Percentiles rank a stretch among this genome's conserved stretches.
These are phyloP conservation scores for Hypoxylon fragiforme DNA, from an alignment of 495 filamentous ascomycete species.

Conservation along the genomic window DNA sequence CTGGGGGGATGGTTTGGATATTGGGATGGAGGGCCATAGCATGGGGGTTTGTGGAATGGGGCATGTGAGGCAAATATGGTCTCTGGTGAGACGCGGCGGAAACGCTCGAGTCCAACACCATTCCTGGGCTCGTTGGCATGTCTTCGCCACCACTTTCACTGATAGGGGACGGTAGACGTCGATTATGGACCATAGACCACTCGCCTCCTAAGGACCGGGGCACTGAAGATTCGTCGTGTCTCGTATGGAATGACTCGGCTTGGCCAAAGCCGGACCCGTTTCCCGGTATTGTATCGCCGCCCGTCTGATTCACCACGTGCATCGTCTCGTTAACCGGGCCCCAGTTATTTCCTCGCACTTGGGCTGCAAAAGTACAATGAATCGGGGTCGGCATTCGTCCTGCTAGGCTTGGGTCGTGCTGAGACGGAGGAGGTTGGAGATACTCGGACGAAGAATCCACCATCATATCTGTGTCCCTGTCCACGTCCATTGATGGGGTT, in stretches of 20 bases:
- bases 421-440: conserved; percentile 39
- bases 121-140: conserved; percentile 38
- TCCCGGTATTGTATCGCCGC: conserved; percentile 38
- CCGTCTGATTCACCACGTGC: conserved; percentile 25
- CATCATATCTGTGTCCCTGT: conserved; percentile 60
- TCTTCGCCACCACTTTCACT: conserved; percentile 65
- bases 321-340: conserved; percentile 28
- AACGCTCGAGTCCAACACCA: conserved; percentile 42
- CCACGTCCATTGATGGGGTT: conserved; percentile 37
- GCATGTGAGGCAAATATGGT: conserved; percentile 38
- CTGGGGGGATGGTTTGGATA: conserved; percentile 37
- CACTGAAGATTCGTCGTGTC: conserved; percentile 38
- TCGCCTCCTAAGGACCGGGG: conserved; percentile 46
- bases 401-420: conserved; percentile 37
- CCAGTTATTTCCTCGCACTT: conserved; percentile 51
- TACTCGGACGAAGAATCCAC: conserved; percentile 39
- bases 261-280: conserved; percentile 40
- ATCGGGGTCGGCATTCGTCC: conserved; percentile 60
- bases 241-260: conserved; percentile 16
- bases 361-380: conserved; percentile 50
- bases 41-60: conserved; percentile 38
- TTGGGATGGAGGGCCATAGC: conserved; percentile 37
- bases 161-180: conserved; percentile 70
- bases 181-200: conserved; percentile 51
- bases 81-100: conserved; percentile 27